Evolutionary conservation across 2,329 filamentous ascomycete species (phyloP).

Genomic region (Fonsecaea erecta): DNA sequence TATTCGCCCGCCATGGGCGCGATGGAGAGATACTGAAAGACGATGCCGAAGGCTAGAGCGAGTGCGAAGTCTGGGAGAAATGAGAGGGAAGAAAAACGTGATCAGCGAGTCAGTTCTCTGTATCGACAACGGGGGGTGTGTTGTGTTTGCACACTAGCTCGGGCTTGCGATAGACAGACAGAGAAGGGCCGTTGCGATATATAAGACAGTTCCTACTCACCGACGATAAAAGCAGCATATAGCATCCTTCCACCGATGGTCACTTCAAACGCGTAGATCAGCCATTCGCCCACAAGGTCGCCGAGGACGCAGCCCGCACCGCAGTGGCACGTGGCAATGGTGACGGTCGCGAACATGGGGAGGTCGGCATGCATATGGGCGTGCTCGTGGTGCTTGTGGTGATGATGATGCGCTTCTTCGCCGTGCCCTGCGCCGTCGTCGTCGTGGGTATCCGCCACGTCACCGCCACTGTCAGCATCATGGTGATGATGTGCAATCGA

Average conservation of each 20-base stretch:
- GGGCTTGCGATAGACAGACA: too few relatives aligned
- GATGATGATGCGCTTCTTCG: background rate
- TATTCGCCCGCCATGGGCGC: constrained; percentile 42
- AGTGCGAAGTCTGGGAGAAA: constrained; percentile 34
- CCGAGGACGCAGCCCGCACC: constrained; percentile 43
- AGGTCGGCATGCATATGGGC: constrained; percentile 11
- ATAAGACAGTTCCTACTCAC: background rate
- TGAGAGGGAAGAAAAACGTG: background rate
- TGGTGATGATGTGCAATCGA: background rate
- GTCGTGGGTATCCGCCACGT: background rate
- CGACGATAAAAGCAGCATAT: constrained; percentile 30
- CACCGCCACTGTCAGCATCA: background rate
- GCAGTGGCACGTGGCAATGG: constrained; percentile 41
- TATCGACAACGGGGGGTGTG: too few relatives aligned
- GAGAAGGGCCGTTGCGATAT: too few relatives aligned
- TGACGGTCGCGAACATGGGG: constrained; percentile 38
- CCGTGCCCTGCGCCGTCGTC: background rate
- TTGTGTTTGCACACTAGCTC: too few relatives aligned
- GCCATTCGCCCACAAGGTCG: constrained; percentile 44
- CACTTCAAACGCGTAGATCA: constrained; percentile 40
- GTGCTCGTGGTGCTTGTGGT: constrained; percentile 1
- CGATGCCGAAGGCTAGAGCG: constrained; percentile 40
- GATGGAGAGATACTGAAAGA: constrained; percentile 44
- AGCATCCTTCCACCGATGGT: constrained; percentile 35
- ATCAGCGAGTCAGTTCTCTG: background rate